Evolutionary conservation across 495 filamentous ascomycete genomes (phyloP), one percentile per base, ranked within the genome.

Genomic region (Bryoglossum gracile): DNA sequence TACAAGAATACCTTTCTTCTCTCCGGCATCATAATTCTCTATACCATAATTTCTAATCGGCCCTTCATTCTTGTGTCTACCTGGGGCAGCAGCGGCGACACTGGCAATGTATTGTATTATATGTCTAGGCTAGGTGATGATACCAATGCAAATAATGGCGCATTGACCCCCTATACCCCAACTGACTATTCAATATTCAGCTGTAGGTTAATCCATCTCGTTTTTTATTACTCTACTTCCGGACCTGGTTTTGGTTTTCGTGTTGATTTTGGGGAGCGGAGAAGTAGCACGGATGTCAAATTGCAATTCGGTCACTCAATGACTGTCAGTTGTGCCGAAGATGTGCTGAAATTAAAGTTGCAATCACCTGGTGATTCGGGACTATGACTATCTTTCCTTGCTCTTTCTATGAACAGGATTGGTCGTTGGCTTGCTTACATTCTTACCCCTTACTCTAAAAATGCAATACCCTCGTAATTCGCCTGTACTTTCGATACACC

Each of bases 221-320:
- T n/a, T n/a, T n/a, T n/a, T n/a, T n/a, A n/a, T n/a, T n/a, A n/a
- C n/a, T n/a, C n/a, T n/a, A n/a, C n/a, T n/a, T n/a, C n/a, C n/a
- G n/a, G n/a, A n/a, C n/a, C n/a, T n/a, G n/a, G n/a, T n/a, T n/a
- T n/a, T n/a, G n/a, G n/a, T n/a, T n/a, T 13, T 30, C 6, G 6
- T 30, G 26, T 30, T 30, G 26, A 30, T 6, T 30, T 30, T 30
- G 26, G 13, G 13, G 26, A 13, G 5, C 5, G 26, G 37, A 30
- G 25, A 32, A 51, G 51, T 67, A 90, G 89, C 89, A 94, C 87
- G 82, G 86, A 94, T 95, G 89, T 94, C 89, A 95, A 94, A 94
- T 94, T 95, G 80, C 89, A 88, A 87, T 84, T 74, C 78, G 82
- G 48, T 73, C 74, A 58, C 69, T 74, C 71, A 66, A 85, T 95